phyloP scores from a whole-genome alignment of 106 monocot species.

The Platanthera zijinensis region DNA sequence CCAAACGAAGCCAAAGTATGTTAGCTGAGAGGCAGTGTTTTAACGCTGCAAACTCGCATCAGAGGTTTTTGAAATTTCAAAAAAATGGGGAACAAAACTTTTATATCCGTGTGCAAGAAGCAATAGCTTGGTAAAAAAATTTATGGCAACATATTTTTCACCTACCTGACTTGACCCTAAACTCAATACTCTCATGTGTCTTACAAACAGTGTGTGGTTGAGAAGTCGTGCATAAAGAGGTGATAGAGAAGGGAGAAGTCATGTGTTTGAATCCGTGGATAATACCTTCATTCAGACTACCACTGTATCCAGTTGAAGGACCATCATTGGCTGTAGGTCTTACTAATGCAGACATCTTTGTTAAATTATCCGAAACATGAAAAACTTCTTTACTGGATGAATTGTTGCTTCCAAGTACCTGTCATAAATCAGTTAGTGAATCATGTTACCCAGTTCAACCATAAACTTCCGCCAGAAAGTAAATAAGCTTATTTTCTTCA shows the following conservation, averaged over 20 bases:
- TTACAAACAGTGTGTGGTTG: not conserved
- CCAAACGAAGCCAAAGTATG: no score
- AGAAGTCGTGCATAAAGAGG: not conserved
- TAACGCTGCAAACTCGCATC: no score
- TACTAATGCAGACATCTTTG: not conserved
- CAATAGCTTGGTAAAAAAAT: no score
- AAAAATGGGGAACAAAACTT: no score
- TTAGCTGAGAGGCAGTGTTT: no score
- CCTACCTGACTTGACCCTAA: no score
- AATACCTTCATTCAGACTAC: not conserved
- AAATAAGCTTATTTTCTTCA: not conserved
- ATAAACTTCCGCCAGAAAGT: not conserved
- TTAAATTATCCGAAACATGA: not conserved
- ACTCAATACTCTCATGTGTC: no score
- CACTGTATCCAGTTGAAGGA: not conserved
- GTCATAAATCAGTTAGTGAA: not conserved
- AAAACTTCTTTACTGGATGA: not conserved
- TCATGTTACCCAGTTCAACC: not conserved
- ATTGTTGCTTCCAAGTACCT: conserved; percentile 2
- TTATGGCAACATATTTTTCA: no score
- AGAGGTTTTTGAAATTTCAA: no score
- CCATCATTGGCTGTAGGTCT: not conserved
- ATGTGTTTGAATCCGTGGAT: not conserved
- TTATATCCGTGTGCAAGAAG: no score
- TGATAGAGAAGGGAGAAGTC: not conserved